Base-by-base conservation (phyloP, 768 basidiomycete genomes). In the Amanita jacksonii region DNA sequence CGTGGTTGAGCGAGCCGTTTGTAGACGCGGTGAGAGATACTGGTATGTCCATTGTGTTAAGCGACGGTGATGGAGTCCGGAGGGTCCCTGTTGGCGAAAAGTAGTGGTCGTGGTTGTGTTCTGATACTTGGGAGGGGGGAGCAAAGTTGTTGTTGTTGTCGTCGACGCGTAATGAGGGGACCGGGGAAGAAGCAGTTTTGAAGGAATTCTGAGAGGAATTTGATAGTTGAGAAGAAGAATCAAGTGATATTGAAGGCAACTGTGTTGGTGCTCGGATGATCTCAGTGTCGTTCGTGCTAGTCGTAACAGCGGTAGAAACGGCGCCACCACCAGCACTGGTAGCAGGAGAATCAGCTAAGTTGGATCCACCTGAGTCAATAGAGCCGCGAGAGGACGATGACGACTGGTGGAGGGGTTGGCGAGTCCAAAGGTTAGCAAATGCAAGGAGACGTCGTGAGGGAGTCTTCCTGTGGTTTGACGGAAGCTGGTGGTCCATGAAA, bases 401-500 rank as follows among this genome's bases (percentile, higher is more conserved):
- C 30, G 31, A 8, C 23, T 42, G 41, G 31, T 42, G 20, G n/a
- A n/a, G n/a, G n/a, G n/a, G n/a, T n/a, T 31, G 31, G 30, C 41
- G 41, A 22, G 16, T 24, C 30, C 30, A 42, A 16, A 42, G 41
- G n/a, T 28, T 15, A 13, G 18, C 41, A 24, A 42, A 6, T 24
- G 30, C 41, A 20, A 51, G 42, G 20, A 54, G 45, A 48, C 52
- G 52, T 49, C 56, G 51, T 45, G 58, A 46, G 52, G 55, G 53
- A 32, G 58, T 55, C 52, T 51, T 52, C 46, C 51, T 49, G 46
- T 57, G 49, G 38, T 49, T 57, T 48, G 55, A n/a, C n/a, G n/a
- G 52, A 42, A 58, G 58, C 53, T 60, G 58, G 49, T 55, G 52
- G 53, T 53, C 54, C 42, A 59, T 46, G 42, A 52, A 48, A 45